phyloP scores from a whole-genome alignment of 441 rosid genomes.

The Eutrema salsugineum region DNA sequence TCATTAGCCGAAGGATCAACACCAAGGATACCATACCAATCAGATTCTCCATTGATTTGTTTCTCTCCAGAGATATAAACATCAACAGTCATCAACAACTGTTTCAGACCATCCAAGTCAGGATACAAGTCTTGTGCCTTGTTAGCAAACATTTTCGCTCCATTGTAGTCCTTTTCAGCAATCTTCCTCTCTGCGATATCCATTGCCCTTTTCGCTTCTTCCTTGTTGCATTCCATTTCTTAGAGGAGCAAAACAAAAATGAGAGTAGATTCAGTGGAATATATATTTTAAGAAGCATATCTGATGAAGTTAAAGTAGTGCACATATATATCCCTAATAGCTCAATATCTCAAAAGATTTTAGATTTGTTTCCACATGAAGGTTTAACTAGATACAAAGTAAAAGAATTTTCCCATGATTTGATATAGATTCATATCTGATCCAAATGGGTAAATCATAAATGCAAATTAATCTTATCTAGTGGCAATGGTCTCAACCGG shows the following conservation, averaged over 20 bases:
- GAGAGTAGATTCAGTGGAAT: not conserved
- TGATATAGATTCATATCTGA: not conserved
- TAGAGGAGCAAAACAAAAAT: not conserved
- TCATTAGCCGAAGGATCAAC: conserved; percentile 66
- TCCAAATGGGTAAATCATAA: conserved; percentile 12
- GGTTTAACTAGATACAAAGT: not conserved
- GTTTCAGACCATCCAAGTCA: conserved; percentile 66
- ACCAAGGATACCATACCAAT: conserved; percentile 84
- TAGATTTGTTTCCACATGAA: conserved; percentile 12
- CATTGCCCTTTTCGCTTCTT: conserved; percentile 88
- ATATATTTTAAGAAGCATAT: conserved; percentile 1
- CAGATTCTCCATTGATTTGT: conserved; percentile 56
- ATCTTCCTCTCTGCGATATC: conserved; percentile 87
- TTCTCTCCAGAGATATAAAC: conserved; percentile 74
- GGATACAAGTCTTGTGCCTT: conserved; percentile 86
- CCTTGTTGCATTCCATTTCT: conserved; percentile 90
- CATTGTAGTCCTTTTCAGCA: conserved; percentile 55
- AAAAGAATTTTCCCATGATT: not conserved
- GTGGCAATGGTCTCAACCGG: not conserved
- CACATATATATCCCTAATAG: not conserved
- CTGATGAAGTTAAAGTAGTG: not conserved
- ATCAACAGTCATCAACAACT: conserved; percentile 57
- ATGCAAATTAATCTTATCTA: conserved; percentile 1
- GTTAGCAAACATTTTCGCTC: conserved; percentile 74
- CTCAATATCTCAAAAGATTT: not conserved